phyloP scores from a whole-genome alignment of 2,329 filamentous ascomycete species.

The Fusarium musae region DNA sequence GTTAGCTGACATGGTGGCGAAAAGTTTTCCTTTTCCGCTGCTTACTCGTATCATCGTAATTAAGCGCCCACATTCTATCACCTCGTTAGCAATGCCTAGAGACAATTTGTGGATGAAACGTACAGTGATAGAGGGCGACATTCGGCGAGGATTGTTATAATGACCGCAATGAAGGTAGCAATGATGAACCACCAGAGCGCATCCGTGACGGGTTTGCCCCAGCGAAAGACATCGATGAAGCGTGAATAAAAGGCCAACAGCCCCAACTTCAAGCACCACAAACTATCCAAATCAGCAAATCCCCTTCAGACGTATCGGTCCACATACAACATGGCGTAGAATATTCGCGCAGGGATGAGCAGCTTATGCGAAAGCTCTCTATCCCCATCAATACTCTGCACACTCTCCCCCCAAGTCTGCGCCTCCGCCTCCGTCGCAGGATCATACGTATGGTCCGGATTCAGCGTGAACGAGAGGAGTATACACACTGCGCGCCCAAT shows the following conservation, averaged over 20 bases:
- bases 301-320: fast-evolving
- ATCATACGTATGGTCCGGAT: conserved; percentile 42
- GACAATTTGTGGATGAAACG: not conserved
- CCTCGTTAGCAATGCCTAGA: not conserved
- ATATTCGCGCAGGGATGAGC: conserved; percentile 44
- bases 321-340: conserved; percentile 47
- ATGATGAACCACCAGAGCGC: conserved; percentile 45
- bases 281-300: conserved; percentile 29
- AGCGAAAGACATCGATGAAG: conserved; percentile 42
- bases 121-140: conserved; percentile 44
- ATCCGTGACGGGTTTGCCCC: conserved; percentile 37
- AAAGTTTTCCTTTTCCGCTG: not conserved
- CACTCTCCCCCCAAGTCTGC: conserved; percentile 14
- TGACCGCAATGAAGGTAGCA: conserved; percentile 42
- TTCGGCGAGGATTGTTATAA: conserved; percentile 44
- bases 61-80: conserved; percentile 33
- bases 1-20: conserved; percentile 10
- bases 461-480: conserved; percentile 40
- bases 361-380: conserved; percentile 43
- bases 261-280: conserved; percentile 47
- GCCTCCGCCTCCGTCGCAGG: conserved; percentile 38
- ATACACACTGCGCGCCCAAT: conserved; percentile 44
- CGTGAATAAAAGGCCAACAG: conserved; percentile 47
- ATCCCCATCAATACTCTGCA: conserved; percentile 29
- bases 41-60: conserved; percentile 20